phyloP scores from a whole-genome alignment of 805 yeast species.

The Brettanomyces sp. region DNA sequence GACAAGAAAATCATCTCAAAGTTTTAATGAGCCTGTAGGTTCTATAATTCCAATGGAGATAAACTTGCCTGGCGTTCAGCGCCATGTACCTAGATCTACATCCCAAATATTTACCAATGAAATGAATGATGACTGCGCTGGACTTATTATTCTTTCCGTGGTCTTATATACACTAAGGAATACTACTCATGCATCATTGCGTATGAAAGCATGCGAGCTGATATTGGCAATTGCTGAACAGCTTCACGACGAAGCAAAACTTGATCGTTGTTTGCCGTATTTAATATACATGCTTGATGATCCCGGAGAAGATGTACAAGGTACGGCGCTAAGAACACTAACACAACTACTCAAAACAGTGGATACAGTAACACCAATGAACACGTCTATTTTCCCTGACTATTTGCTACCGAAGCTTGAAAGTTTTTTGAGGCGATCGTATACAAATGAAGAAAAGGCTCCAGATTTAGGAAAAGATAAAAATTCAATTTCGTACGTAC shows the following conservation, averaged over 20 bases:
- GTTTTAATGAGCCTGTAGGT: constrained; percentile 6
- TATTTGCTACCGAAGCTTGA: constrained; percentile 67
- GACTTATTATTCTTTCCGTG: constrained; percentile 48
- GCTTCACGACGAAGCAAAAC: constrained; percentile 70
- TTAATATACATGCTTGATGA: constrained; percentile 67
- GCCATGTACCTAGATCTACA: constrained; percentile 34
- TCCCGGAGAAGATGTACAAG: constrained; percentile 52
- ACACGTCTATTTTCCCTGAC: constrained; percentile 70
- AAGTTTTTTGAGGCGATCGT: constrained; percentile 30
- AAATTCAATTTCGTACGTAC: constrained; percentile 26
- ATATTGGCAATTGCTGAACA: constrained; percentile 68
- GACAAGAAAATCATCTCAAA: constrained; percentile 5
- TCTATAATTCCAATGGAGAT: constrained; percentile 31
- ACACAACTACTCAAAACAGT: constrained; percentile 63
- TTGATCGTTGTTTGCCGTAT: constrained; percentile 81
- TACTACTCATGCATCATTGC: constrained; percentile 47
- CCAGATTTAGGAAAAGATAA: not conserved
- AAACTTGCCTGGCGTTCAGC: constrained; percentile 43
- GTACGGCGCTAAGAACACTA: constrained; percentile 52
- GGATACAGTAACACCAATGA: constrained; percentile 59
- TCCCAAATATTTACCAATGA: constrained; percentile 17
- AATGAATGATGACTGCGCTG: constrained; percentile 32
- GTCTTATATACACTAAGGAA: constrained; percentile 54
- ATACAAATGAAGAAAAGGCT: constrained; percentile 17
- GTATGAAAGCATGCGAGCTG: constrained; percentile 66